Base-by-base conservation (phyloP, 108 stramenopile genomes). In the Cyclostephanos tholiformis region DNA sequence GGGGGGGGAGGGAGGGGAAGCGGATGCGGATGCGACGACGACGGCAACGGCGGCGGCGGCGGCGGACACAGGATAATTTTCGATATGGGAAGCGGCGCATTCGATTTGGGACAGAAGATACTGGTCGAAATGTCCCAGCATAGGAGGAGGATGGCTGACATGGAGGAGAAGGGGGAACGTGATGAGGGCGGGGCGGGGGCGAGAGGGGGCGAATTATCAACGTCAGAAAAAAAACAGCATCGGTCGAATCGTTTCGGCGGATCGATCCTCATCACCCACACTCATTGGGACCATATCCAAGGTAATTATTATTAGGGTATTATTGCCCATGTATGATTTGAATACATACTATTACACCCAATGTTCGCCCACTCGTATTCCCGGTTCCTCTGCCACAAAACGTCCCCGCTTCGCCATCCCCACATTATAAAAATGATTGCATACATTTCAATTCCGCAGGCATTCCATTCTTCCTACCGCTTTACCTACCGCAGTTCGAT, bases 281-380 rank as follows among this genome's bases (percentile, higher is more conserved):
- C 77, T 16, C 77, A 78, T 72, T 78, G 77, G 77, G 77, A 78
- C 38, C 77, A 78, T 35, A 78, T 78, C 19, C 77, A 78, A 41
- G 74, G 74, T 67, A 61, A 61, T 23, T 61, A 19, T 61, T 26
- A 19, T 35, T 7, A 9, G 19, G 9, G 30, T 9, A 64, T 38
- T 49, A n/a, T n/a, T n/a, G n/a, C n/a, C 32, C 4, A 32, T 32
- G 32, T 32, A 32, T 32, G 32, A 32, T 32, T 32, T 4, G 4
- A 32, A 32, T 32, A 32, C 32, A 2, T 32, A 4, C 32, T 4
- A 4, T 32, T n/a, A n/a, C n/a, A n/a, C n/a, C n/a, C n/a, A n/a
- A n/a, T n/a, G n/a, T n/a, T n/a, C n/a, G n/a, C n/a, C n/a, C n/a
- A n/a, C n/a, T n/a, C n/a, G n/a, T n/a, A n/a, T 2, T 32, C 32